These are phyloP conservation scores for Podaxis sp. DNA, from an alignment of 768 basidiomycete genomes.

Conservation along the genomic window DNA sequence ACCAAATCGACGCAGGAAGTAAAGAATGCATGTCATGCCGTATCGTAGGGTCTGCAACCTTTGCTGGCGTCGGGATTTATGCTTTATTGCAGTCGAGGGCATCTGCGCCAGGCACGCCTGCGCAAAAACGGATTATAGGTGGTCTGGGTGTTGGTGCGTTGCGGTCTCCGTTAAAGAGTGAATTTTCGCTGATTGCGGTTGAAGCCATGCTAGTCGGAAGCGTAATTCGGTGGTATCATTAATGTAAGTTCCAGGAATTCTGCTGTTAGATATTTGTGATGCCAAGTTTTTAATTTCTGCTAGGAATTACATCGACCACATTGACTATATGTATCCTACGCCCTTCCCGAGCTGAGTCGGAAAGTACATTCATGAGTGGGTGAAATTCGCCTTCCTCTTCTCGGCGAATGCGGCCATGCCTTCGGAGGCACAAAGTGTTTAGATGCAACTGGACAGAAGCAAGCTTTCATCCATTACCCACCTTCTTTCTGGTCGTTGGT, in stretches of 20 bases:
- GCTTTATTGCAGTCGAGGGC: constrained; percentile 64
- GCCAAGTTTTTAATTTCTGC: neutral
- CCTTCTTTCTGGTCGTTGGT: constrained; percentile 96
- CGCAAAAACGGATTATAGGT: constrained; percentile 61
- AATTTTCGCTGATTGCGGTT: neutral
- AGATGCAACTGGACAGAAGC: neutral
- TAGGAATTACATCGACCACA: neutral
- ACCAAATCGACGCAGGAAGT: constrained; percentile 14
- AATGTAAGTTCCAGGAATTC: constrained; percentile 17
- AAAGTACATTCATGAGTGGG: constrained; percentile 41
- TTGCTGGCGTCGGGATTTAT: constrained; percentile 64
- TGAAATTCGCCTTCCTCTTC: constrained; percentile 87
- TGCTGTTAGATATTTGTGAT: neutral
- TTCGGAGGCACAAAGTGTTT: constrained; percentile 26
- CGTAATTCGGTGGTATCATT: constrained; percentile 37
- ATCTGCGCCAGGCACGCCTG: constrained; percentile 55
- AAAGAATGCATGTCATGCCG: constrained; percentile 70
- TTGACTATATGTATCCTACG: neutral
- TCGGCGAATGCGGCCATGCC: constrained; percentile 95
- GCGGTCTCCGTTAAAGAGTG: constrained; percentile 16
- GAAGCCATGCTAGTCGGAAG: constrained; percentile 36
- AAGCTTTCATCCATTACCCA: constrained; percentile 33
- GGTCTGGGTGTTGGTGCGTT: constrained; percentile 58
- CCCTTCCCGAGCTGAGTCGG: neutral
- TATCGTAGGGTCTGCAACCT: constrained; percentile 62